phyloP scores from a whole-genome alignment of 805 yeast species.

The Zygosaccharomyces gambellarensis region DNA sequence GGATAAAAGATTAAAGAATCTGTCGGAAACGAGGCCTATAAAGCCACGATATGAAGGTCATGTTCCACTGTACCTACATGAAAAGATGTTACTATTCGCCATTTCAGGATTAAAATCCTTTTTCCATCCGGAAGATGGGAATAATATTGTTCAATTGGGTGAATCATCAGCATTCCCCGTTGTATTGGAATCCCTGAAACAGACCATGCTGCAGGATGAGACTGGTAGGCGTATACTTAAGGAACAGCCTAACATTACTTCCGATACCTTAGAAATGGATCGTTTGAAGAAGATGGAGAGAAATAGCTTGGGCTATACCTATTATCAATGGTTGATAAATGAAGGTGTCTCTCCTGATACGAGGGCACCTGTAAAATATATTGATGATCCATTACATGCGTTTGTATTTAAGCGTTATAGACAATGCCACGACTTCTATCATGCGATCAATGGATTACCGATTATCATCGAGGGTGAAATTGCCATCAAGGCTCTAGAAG shows the following conservation, averaged over 20 bases:
- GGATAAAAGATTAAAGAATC: slow-evolving; percentile 24
- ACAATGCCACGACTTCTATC: slow-evolving; percentile 96
- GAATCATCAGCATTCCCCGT: slow-evolving; percentile 80
- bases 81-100: slow-evolving; percentile 56
- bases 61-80: slow-evolving; percentile 63
- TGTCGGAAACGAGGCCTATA: slow-evolving; percentile 28
- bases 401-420: slow-evolving; percentile 91
- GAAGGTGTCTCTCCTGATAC: slow-evolving; percentile 95
- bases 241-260: slow-evolving; percentile 80
- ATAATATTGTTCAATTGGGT: slow-evolving; percentile 76
- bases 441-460: slow-evolving; percentile 85
- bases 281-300: slow-evolving; percentile 55
- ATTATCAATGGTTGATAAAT: slow-evolving; percentile 71
- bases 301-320: slow-evolving; percentile 74
- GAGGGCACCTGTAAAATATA: slow-evolving; percentile 78
- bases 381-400: slow-evolving; percentile 86
- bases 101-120: slow-evolving; percentile 77
- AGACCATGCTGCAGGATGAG: slow-evolving; percentile 68
- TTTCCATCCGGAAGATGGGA: slow-evolving; percentile 70
- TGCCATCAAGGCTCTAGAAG: slow-evolving; percentile 88
- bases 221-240: slow-evolving; percentile 72
- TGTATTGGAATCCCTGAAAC: slow-evolving; percentile 57
- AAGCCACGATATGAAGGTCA: slow-evolving; percentile 63
- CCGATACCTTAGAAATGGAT: slow-evolving; percentile 61
- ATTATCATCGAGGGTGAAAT: slow-evolving; percentile 95